Conservation (phyloP, 208 protist species). For the Leishmania turanica region DNA sequence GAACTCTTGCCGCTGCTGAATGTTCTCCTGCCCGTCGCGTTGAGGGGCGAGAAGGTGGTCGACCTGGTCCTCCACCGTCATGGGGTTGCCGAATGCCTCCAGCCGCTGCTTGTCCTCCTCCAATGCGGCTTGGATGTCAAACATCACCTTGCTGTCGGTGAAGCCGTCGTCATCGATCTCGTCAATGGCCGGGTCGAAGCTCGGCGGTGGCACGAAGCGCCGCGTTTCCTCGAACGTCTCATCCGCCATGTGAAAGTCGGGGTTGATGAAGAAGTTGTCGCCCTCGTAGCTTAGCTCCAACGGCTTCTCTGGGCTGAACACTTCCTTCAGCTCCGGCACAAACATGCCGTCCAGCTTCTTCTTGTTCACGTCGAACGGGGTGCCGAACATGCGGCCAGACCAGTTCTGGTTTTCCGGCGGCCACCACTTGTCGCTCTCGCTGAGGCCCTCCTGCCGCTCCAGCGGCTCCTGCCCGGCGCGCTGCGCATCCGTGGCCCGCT, state of each 20-base stretch:
- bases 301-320: conserved; percentile 56
- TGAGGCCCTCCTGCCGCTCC: conserved; percentile 9
- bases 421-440: conserved; percentile 72
- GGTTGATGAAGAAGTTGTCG: conserved; percentile 73
- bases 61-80: conserved; percentile 87
- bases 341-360: conserved; percentile 83
- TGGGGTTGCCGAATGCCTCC: conserved; percentile 89
- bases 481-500: conserved; percentile 72
- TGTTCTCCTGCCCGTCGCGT: conserved; percentile 81
- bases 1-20: conserved; percentile 85
- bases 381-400: conserved; percentile 75
- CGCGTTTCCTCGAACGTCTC: conserved; percentile 79
- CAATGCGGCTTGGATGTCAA: conserved; percentile 83
- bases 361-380: conserved; percentile 75
- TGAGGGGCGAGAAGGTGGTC: conserved; percentile 83
- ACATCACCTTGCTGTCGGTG: conserved; percentile 76
- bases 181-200: conserved; percentile 84
- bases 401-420: conserved; percentile 66
- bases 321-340: conserved; percentile 82
- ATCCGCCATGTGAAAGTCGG: conserved; percentile 82
- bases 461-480: conserved; percentile 58
- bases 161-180: conserved; percentile 87
- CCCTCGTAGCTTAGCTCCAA: conserved; percentile 72
- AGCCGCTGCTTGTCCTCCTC: conserved; percentile 83
- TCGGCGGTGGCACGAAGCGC: conserved; percentile 76